Percentiles rank a stretch among this genome's conserved stretches.
Conservation (phyloP, 2,329 filamentous ascomycete genomes). For the Blastomyces percursus region DNA sequence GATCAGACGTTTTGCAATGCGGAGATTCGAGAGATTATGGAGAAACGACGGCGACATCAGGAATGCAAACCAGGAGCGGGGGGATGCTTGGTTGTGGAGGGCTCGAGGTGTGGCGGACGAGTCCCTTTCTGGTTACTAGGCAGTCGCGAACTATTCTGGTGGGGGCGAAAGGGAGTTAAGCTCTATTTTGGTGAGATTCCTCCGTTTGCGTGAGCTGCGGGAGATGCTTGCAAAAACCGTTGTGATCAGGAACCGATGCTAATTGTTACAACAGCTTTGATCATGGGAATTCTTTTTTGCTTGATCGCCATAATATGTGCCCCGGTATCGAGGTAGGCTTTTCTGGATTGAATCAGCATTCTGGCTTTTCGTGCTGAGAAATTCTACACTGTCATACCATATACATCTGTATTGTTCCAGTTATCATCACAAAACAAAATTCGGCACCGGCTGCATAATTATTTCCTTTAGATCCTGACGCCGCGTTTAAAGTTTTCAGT, state of each 20-base stretch:
- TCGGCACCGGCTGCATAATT: not conserved
- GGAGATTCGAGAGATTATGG: slow-evolving; percentile 34
- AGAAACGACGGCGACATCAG: slow-evolving; percentile 29
- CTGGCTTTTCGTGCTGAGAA: not conserved
- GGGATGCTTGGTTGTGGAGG: slow-evolving; percentile 31
- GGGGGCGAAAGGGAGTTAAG: not conserved
- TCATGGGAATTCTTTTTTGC: slow-evolving; percentile 9
- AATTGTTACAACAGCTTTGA: slow-evolving; percentile 3
- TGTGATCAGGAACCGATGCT: not conserved
- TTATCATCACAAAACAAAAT: not conserved
- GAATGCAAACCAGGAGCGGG: slow-evolving; percentile 26
- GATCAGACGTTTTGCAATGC: slow-evolving; percentile 33
- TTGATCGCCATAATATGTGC: slow-evolving; percentile 7
- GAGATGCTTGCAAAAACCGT: not conserved
- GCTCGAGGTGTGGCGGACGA: slow-evolving; percentile 16
- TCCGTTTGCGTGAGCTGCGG: not conserved
- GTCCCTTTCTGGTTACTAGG: not conserved
- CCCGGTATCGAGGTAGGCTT: not conserved
- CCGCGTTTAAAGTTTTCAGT: not conserved
- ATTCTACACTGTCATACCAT: not conserved
- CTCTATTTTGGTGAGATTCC: slow-evolving; percentile 8
- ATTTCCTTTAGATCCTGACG: not conserved
- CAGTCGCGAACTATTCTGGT: slow-evolving; percentile 2
- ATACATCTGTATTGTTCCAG: no score
- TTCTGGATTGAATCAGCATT: not conserved